phyloP scores from a whole-genome alignment of 2,329 filamentous ascomycete genomes.

The Colletotrichum sp. region DNA sequence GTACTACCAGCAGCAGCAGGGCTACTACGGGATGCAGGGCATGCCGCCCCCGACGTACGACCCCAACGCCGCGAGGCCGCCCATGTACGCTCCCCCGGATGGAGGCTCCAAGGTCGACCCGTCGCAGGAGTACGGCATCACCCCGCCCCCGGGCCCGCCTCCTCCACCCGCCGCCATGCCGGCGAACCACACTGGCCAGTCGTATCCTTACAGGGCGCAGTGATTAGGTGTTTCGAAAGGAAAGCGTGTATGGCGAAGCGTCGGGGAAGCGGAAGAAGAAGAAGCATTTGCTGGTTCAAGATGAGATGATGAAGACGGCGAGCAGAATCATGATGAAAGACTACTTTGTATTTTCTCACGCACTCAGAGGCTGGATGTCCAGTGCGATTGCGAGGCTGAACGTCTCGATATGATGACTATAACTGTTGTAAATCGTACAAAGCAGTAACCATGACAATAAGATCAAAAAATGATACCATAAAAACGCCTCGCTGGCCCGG shows the following conservation, averaged over 20 bases:
- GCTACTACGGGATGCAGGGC: slow-evolving; percentile 53
- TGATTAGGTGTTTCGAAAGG: not conserved
- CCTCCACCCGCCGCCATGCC: slow-evolving; percentile 32
- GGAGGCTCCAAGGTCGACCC: slow-evolving; percentile 60
- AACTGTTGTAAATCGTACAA: slow-evolving; percentile 6
- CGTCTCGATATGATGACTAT: not conserved
- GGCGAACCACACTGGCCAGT: slow-evolving; percentile 37
- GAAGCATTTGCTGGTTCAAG: not conserved
- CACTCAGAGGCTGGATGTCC: not conserved
- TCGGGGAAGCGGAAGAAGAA: not conserved
- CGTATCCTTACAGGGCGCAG: slow-evolving; percentile 29
- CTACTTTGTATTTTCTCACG: not conserved
- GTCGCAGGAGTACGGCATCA: slow-evolving; percentile 24
- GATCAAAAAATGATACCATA: slow-evolving; percentile 1
- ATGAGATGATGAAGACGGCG: not conserved
- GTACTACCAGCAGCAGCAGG: slow-evolving; percentile 29
- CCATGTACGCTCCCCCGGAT: slow-evolving; percentile 58
- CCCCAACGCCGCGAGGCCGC: slow-evolving; percentile 54
- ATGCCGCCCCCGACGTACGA: slow-evolving; percentile 65
- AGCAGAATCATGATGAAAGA: not conserved
- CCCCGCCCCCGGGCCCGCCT: slow-evolving; percentile 55
- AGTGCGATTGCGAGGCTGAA: not conserved
- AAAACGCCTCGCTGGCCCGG: slow-evolving; percentile 2
- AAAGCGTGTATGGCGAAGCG: slow-evolving; percentile 1
- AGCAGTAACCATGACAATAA: not conserved